Conservation (phyloP, 2,329 filamentous ascomycete genomes). For the Proliferodiscus dingleyae region DNA sequence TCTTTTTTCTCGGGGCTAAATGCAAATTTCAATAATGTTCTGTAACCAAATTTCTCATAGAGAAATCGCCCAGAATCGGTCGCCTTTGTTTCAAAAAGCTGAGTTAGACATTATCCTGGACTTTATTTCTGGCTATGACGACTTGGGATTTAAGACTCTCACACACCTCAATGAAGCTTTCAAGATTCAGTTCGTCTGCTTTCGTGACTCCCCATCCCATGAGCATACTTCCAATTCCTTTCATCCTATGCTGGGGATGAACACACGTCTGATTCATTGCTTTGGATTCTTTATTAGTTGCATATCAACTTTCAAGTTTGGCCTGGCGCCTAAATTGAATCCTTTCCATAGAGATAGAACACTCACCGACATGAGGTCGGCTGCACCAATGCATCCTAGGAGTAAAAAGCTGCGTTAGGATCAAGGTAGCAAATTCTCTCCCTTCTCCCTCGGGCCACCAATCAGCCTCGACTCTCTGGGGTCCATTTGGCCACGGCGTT, state of each 20-base stretch:
- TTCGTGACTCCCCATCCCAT: not conserved
- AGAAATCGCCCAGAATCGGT: not conserved
- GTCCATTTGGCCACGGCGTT: not conserved
- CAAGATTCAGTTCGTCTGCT: not conserved
- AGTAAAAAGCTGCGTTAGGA: conserved; percentile 4
- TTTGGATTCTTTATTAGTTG: too few species aligned
- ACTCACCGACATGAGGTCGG: conserved; percentile 4
- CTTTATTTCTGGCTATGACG: too few species aligned
- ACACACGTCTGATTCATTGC: conserved; percentile 3
- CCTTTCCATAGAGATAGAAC: not conserved
- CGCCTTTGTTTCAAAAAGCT: too few species aligned
- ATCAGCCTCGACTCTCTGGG: not conserved
- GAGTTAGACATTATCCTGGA: too few species aligned
- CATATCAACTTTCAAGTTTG: too few species aligned
- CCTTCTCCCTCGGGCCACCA: conserved; percentile 8
- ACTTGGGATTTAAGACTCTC: too few species aligned
- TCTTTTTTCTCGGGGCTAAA: conserved; percentile 6
- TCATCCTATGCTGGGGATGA: conserved; percentile 2
- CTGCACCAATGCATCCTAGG: conserved; percentile 5
- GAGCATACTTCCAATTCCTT: not conserved
- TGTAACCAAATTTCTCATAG: conserved; percentile 2
- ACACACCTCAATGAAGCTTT: too few species aligned
- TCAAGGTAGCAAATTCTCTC: conserved; percentile 2
- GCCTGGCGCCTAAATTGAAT: too few species aligned
- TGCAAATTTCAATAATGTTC: conserved; percentile 1